Conservation (phyloP, 2,329 filamentous ascomycete species). For the Penicillium brevicompactum region DNA sequence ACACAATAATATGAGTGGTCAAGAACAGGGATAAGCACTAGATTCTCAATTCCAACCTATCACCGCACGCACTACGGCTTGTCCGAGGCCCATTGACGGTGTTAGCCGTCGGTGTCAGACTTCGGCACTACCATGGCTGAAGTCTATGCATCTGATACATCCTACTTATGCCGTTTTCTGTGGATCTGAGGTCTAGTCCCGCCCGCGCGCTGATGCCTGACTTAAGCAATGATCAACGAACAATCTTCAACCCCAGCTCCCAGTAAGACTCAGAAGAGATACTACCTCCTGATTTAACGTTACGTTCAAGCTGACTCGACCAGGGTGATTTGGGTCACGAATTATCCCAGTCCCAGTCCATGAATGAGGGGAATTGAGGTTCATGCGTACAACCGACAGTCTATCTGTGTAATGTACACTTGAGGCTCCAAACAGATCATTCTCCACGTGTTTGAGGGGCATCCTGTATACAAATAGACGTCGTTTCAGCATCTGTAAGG, state of each 20-base stretch:
- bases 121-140: conserved; percentile 8
- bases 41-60: conserved; percentile 11
- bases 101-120: conserved; percentile 25
- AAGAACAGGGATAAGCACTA: conserved; percentile 10
- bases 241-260: neutral
- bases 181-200: neutral
- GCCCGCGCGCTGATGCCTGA: neutral
- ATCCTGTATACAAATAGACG: neutral
- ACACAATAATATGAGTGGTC: conserved; percentile 13
- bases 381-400: neutral
- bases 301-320: conserved; percentile 7
- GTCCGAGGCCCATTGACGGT: conserved; percentile 14
- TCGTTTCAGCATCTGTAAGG: neutral
- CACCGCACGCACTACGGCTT: neutral
- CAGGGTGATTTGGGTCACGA: neutral
- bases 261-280: neutral
- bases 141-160: conserved; percentile 2
- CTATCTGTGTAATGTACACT: neutral
- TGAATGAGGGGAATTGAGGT: no score
- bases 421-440: neutral
- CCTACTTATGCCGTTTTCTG: neutral
- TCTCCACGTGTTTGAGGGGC: neutral
- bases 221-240: conserved; percentile 2
- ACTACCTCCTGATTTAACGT: conserved; percentile 5
- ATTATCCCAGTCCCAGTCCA: no score